phyloP scores from a whole-genome alignment of 768 basidiomycete species.

The Atractiella rhizophila region DNA sequence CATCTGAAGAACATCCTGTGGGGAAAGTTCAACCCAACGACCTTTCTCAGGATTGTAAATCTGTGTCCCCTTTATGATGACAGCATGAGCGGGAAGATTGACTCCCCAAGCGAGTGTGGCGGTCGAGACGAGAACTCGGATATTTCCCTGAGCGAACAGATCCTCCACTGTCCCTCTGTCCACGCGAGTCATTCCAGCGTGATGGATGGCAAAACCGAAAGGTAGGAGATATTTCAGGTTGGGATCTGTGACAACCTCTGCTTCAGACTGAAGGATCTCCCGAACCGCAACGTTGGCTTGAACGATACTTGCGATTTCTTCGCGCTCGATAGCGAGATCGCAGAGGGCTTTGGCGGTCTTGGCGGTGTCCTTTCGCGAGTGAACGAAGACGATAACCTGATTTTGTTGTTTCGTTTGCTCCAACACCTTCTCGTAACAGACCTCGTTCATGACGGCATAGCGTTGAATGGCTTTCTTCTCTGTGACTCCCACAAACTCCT shows the following conservation, averaged over 20 bases:
- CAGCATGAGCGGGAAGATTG: conserved; percentile 86
- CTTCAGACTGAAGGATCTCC: conserved; percentile 67
- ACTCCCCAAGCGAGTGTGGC: conserved; percentile 99
- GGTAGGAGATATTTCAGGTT: conserved; percentile 72
- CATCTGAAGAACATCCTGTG: conserved; percentile 96
- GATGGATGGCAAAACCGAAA: conserved; percentile 93
- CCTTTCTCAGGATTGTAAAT: conserved; percentile 99
- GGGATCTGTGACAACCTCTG: conserved; percentile 50
- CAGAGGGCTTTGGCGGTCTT: conserved; percentile 88
- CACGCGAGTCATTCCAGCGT: conserved; percentile 81
- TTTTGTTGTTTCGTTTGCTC: conserved; percentile 63
- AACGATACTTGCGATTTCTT: conserved; percentile 86
- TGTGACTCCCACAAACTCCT: conserved; percentile 89
- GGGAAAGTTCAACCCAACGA: conserved; percentile 80
- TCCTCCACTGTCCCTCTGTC: conserved; percentile 84
- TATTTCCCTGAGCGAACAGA: conserved; percentile 66
- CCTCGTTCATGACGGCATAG: conserved; percentile 93
- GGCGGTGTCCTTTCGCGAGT: conserved; percentile 92
- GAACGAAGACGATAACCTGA: conserved; percentile 90
- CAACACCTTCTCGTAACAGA: conserved; percentile 94
- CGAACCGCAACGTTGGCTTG: conserved; percentile 73
- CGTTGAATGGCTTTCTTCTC: conserved; percentile 99
- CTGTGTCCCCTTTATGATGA: conserved; percentile 99
- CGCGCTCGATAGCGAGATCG: conserved; percentile 86
- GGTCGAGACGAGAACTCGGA: conserved; percentile 87